A percentile compares a stretch with the other conserved stretches of the same genome.
Conservation (phyloP, 805 yeast species). For the Yueomyces sinensis region DNA sequence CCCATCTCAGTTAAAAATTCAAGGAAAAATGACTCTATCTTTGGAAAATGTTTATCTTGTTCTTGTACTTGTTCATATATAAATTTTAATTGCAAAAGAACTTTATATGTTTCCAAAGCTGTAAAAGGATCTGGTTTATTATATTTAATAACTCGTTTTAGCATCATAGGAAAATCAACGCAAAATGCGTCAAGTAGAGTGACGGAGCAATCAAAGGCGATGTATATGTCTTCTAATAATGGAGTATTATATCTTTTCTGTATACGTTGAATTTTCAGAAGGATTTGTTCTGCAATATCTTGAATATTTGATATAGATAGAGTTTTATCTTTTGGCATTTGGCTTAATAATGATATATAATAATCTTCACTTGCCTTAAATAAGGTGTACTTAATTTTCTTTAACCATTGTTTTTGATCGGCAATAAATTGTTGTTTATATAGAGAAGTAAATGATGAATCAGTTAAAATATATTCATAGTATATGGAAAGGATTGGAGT, state of each 20-base stretch:
- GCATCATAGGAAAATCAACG: constrained; percentile 38
- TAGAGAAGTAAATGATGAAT: constrained; percentile 24
- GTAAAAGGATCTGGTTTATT: constrained; percentile 36
- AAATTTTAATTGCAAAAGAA: constrained; percentile 38
- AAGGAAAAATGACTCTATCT: constrained; percentile 43
- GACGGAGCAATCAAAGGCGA: constrained; percentile 36
- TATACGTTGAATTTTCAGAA: constrained; percentile 33
- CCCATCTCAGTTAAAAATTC: constrained; percentile 32
- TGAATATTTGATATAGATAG: constrained; percentile 42
- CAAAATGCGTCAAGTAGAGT: constrained; percentile 40
- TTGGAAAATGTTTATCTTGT: constrained; percentile 32
- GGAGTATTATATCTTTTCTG: constrained; percentile 51
- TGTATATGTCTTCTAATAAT: constrained; percentile 42
- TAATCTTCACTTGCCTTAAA: constrained; percentile 30
- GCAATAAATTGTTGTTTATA: constrained; percentile 5
- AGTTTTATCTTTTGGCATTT: constrained; percentile 47
- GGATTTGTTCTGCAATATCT: constrained; percentile 41
- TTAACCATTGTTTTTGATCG: constrained; percentile 26
- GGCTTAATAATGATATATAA: constrained; percentile 30
- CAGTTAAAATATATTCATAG: constrained; percentile 37
- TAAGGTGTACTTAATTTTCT: constrained; percentile 24
- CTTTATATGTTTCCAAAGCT: constrained; percentile 42
- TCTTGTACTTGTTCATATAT: constrained; percentile 37
- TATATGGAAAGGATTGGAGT: constrained; percentile 38
- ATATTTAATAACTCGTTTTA: constrained; percentile 36